Percentiles rank a stretch among this genome's conserved stretches.
phyloP scores from a whole-genome alignment of 2,329 filamentous ascomycete genomes.

The Penicillium corylophilum region DNA sequence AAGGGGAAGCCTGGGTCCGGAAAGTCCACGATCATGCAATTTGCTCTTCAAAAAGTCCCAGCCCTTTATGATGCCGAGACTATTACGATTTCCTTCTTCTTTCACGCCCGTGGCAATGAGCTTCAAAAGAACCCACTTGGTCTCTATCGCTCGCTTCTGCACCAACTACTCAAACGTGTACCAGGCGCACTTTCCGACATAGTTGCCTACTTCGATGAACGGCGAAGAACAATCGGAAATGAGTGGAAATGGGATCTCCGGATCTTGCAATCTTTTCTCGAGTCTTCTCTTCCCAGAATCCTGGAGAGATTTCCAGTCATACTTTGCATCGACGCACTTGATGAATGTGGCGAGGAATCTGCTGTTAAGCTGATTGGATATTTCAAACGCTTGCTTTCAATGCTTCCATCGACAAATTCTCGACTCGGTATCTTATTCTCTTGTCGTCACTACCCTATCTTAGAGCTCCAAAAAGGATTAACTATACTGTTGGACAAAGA shows the following conservation, averaged over 20 bases:
- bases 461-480: background rate
- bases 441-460: background rate
- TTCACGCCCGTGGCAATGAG: background rate
- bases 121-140: background rate
- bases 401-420: background rate
- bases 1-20: background rate
- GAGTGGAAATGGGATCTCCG: background rate
- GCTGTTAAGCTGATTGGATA: background rate
- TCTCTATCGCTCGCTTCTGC: background rate
- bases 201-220: background rate
- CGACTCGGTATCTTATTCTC: background rate
- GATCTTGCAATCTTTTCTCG: background rate
- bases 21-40: background rate
- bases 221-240: background rate
- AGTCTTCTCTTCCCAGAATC: background rate
- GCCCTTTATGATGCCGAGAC: background rate
- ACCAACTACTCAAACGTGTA: background rate
- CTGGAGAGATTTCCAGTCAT: background rate
- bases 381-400: background rate
- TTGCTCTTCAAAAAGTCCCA: background rate
- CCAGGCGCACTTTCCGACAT: background rate
- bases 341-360: background rate
- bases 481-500: background rate
- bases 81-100: background rate
- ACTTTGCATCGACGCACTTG: background rate